Base-by-base conservation (phyloP, 2,329 filamentous ascomycete species). In the Alternaria longipes region DNA sequence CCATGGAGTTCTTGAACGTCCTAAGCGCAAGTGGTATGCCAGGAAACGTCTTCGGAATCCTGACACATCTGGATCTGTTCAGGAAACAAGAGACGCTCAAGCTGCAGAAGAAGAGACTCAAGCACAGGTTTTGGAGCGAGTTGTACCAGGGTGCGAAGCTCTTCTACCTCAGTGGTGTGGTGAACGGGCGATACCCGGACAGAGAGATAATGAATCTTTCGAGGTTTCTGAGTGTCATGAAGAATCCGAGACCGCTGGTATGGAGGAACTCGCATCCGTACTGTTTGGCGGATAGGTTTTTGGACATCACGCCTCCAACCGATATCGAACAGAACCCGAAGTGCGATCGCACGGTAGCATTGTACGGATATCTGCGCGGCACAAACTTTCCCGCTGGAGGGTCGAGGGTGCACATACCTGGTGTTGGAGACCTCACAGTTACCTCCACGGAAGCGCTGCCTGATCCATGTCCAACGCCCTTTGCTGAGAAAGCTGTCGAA, bases 251-350 rank as follows among this genome's bases (percentile, higher is more conserved):
- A 60, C 95, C 95, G n/a, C 84, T 99, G 30, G 85, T 99, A 42
- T 99, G 95, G 94, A 87, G 96, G 61, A 99, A 99, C 78, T 91
- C 92, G 1, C 95, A 99, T 83, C 94, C 94, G 5, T 99, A 99
- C 78, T 89, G 92, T 59, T 84, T 99, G 56, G 92, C 95, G 60
- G 95, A 99, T 81, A 93, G 94, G 66, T 97, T 98, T 80, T 86
- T 97, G 70, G 95, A 99, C 78, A 89, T 99, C 54, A 99, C 95
- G 0, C 93, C 97, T 36, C 95, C 96, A 0, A 96, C 93, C 9
- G 89, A 91, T 69, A 91, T 98, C 45, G 96, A 99, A 77, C 88
- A 93, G 72, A 87, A 99, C 71, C 84, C 89, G 14, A 96, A 93
- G 70, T 97, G 94, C 76, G 94, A 99, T 80, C 89, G 95, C 55